Evolutionary conservation across 768 basidiomycete genomes (phyloP).

Genomic region (Leccinum subgranulosum): DNA sequence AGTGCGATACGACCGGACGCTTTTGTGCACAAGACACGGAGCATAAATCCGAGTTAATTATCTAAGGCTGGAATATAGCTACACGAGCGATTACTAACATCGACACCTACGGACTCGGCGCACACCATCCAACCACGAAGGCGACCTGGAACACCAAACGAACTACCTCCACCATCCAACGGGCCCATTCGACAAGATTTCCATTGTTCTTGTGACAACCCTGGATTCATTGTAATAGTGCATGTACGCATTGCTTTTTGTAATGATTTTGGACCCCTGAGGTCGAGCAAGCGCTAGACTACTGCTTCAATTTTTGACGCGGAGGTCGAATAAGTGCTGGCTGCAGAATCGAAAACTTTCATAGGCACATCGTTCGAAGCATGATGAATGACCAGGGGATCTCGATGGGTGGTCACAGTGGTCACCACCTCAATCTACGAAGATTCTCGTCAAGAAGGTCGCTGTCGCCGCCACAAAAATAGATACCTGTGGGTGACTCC

Average conservation of each 20-base stretch:
- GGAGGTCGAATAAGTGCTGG: too few species aligned
- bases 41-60: neutral
- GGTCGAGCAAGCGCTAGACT: too few species aligned
- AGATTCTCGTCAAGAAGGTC: neutral
- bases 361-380: too few species aligned
- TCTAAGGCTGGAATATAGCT: neutral
- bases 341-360: too few species aligned
- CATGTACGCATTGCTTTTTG: neutral
- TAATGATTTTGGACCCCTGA: neutral
- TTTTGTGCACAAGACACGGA: neutral
- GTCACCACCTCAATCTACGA: neutral
- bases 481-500: constrained; percentile 6
- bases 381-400: too few species aligned
- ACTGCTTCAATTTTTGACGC: too few species aligned
- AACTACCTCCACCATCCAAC: neutral
- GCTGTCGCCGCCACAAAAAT: neutral
- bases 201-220: neutral
- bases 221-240: neutral
- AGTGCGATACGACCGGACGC: too few species aligned
- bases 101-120: too few species aligned
- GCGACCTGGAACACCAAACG: neutral
- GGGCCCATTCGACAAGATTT: neutral
- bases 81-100: too few species aligned
- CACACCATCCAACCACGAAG: neutral
- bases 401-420: neutral